Percentiles rank a stretch among this genome's conserved stretches.
Conservation (phyloP, 768 basidiomycete species). For the Leucogyrophana mollusca region DNA sequence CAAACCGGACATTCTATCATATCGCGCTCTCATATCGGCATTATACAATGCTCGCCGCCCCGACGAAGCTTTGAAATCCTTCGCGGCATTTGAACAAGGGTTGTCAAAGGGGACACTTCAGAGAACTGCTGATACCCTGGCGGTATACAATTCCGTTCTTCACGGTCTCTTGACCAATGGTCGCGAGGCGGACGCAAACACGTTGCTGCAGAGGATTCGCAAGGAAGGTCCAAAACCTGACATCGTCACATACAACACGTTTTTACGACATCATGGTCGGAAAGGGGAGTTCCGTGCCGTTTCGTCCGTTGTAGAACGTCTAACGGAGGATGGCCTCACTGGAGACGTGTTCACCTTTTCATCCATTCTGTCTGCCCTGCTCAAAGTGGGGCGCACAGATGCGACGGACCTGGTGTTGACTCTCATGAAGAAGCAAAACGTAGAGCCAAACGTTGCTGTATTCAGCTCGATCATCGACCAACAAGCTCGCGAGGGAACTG, state of each 20-base stretch:
- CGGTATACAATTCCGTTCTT: conserved; percentile 75
- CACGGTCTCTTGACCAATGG: conserved; percentile 57
- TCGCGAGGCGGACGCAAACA: conserved; percentile 38
- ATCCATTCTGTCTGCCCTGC: conserved; percentile 75
- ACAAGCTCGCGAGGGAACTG: conserved; percentile 57
- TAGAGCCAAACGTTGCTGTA: conserved; percentile 72
- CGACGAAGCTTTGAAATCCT: conserved; percentile 49
- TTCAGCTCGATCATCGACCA: conserved; percentile 80
- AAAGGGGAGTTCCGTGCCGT: conserved; percentile 63
- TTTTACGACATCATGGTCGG: conserved; percentile 67
- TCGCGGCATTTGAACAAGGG: conserved; percentile 47
- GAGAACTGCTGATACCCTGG: conserved; percentile 31
- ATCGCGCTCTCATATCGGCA: conserved; percentile 67
- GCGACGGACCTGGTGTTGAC: conserved; percentile 62
- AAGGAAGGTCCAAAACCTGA: conserved; percentile 61
- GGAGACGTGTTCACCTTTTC: conserved; percentile 89
- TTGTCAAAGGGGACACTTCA: conserved; percentile 15
- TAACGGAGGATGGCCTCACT: conserved; percentile 50
- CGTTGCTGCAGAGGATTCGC: conserved; percentile 45
- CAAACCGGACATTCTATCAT: conserved; percentile 59
- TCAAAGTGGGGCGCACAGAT: conserved; percentile 65
- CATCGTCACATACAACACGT: conserved; percentile 76
- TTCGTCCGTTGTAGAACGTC: conserved; percentile 52
- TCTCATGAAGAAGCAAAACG: conserved; percentile 74
- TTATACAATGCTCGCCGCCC: conserved; percentile 51